Evolutionary conservation across 805 yeast genomes (phyloP), one percentile per base, ranked within the genome.

Genomic region (Candida germanica): DNA sequence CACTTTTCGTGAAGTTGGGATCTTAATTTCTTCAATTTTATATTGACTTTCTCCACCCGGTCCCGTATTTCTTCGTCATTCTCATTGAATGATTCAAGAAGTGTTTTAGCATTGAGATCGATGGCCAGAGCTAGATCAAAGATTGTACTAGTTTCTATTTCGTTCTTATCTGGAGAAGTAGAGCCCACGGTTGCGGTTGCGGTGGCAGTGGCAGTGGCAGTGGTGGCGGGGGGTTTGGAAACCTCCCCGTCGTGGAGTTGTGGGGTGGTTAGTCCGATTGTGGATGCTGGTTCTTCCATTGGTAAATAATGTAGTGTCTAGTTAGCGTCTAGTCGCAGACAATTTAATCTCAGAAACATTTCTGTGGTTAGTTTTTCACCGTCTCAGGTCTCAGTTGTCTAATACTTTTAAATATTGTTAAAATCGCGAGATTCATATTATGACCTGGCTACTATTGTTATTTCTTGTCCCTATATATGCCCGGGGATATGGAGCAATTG

Each of bases 111-210:
- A 20, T 50, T 51, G 6, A 39, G 42, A 26, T 65, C 68, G 15
- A 67, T 53, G 3, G 49, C 56, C 48, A 49, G 57, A 2, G 65
- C 61, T n/a, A 64, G 40, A 26, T 66, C 71, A 17, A 61, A 49
- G 4, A 61, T 52, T 3, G 58, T 40, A 26, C 35, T 26, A 29
- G 26, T n/a, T 15, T 50, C 44, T 36, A 35, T 29, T 18, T 33
- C 31, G 29, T 13, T n/a, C 18, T 31, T 17, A 5, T 28, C 32
- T 18, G 20, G 8, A 6, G 13, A 11, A 9, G 25, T 5, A 11
- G 32, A 13, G 16, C 21, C 18, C 3, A 24, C 31, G 13, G 29
- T 23, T 4, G 22, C 39, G 5, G 20, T 19, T 5, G 20, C 30
- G n/a, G n/a, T n/a, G n/a, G n/a, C n/a, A n/a, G n/a, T n/a, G n/a